Conservation (phyloP, 2,329 filamentous ascomycete genomes). For the Phialophora tarda region DNA sequence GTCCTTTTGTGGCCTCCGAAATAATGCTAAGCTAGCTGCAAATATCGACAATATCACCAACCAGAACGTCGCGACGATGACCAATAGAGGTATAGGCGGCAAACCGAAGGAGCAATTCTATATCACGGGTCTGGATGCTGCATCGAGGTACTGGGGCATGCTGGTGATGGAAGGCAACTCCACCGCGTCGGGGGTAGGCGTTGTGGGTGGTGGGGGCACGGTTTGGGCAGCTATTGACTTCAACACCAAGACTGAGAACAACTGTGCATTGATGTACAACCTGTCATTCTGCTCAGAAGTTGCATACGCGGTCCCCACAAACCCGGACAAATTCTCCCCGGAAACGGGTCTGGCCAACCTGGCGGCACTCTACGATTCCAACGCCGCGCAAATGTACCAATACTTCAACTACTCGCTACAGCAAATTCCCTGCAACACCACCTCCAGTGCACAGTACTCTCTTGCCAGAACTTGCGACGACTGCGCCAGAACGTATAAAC, state of each 20-base stretch:
- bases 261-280: conserved; percentile 84
- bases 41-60: conserved; percentile 59
- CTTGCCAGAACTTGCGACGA: conserved; percentile 76
- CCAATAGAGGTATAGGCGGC: conserved; percentile 67
- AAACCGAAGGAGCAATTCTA: conserved; percentile 88
- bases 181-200: conserved; percentile 59
- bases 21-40: conserved; percentile 67
- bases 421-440: conserved; percentile 84
- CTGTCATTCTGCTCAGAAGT: conserved; percentile 88
- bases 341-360: conserved; percentile 67
- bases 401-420: conserved; percentile 82
- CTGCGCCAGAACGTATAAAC: conserved; percentile 82
- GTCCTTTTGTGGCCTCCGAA: conserved; percentile 81
- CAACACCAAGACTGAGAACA: conserved; percentile 75
- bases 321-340: conserved; percentile 57
- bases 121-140: conserved; percentile 73
- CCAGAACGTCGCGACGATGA: conserved; percentile 65
- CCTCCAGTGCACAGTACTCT: conserved; percentile 75
- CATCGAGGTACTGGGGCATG: conserved; percentile 73
- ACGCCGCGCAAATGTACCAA: conserved; percentile 70
- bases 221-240: conserved; percentile 77
- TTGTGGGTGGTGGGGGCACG: conserved; percentile 73
- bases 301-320: conserved; percentile 88
- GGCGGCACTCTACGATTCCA: conserved; percentile 75
- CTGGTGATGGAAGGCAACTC: conserved; percentile 67